A percentile compares a stretch with the other conserved stretches of the same genome.
These are phyloP conservation scores for Pueraria montana DNA, from an alignment of 306 rosid genomes.

Conservation along the genomic window DNA sequence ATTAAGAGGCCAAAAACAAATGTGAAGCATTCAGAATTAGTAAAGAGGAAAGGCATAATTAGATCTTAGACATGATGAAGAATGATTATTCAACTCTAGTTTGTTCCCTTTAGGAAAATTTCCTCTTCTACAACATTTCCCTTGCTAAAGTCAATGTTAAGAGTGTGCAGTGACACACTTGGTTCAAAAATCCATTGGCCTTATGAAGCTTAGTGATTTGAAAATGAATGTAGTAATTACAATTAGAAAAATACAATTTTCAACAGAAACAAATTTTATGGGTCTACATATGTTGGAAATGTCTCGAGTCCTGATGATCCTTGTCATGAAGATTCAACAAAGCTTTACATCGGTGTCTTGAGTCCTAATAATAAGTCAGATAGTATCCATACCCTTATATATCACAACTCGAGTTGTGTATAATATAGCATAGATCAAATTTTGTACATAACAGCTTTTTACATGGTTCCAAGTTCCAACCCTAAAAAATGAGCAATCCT, in stretches of 20 bases:
- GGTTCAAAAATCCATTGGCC: not conserved
- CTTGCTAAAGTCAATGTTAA: not conserved
- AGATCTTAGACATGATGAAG: not conserved
- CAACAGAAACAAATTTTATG: not conserved
- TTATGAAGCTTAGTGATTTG: not conserved
- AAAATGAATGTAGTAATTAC: not conserved
- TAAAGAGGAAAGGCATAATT: not conserved
- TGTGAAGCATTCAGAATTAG: not conserved
- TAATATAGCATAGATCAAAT: not conserved
- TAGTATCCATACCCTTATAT: not conserved
- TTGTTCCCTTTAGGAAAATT: not conserved
- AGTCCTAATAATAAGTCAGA: not conserved
- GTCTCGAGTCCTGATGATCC: not conserved
- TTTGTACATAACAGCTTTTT: not conserved
- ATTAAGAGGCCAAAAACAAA: slow-evolving; percentile 6
- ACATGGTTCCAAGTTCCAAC: slow-evolving; percentile 2
- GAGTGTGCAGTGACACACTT: not conserved
- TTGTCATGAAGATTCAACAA: slow-evolving; percentile 1
- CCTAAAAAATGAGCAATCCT: not conserved
- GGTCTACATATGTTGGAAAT: slow-evolving; percentile 6
- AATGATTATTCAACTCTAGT: not conserved
- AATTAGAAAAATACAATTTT: not conserved
- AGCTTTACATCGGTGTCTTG: not conserved
- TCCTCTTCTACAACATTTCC: too few relatives aligned
- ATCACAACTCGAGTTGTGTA: not conserved